A percentile compares a stretch with the other conserved stretches of the same genome.
Evolutionary conservation across 2,329 filamentous ascomycete species (phyloP).

Genomic region (Fusarium redolens): DNA sequence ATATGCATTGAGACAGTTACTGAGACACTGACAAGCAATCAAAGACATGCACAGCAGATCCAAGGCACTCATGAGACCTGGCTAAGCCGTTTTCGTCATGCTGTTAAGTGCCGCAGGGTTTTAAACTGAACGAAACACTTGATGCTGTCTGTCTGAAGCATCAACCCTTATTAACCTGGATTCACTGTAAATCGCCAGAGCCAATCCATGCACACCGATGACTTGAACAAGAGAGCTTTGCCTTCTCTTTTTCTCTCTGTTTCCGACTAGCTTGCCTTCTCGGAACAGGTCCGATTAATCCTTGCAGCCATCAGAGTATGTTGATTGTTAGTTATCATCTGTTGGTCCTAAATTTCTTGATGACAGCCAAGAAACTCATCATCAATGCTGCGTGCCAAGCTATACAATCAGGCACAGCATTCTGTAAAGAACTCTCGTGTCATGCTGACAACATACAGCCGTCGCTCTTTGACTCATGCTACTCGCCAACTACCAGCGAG

Average conservation of each 20-base stretch:
- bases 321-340: constrained; percentile 18
- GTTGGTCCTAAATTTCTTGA: constrained; percentile 13
- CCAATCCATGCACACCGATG: not conserved
- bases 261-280: constrained; percentile 22
- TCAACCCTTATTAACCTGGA: not conserved
- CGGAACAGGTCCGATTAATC: constrained; percentile 29
- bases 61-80: constrained; percentile 1
- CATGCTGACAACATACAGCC: constrained; percentile 3
- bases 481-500: constrained; percentile 7
- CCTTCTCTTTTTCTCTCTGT: not conserved
- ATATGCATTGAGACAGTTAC: not conserved
- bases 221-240: not conserved
- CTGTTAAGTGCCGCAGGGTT: not conserved
- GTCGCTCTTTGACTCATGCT: not conserved
- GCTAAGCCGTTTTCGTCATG: constrained; percentile 1
- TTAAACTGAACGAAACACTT: not conserved
- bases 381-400: constrained; percentile 6
- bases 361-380: not conserved
- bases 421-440: constrained; percentile 1
- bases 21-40: constrained; percentile 3
- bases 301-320: constrained; percentile 12
- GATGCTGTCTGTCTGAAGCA: not conserved
- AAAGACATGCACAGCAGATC: constrained; percentile 35
- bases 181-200: not conserved
- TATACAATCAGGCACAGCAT: constrained; percentile 7